Conservation (phyloP, 2,329 filamentous ascomycete genomes). For the Coniochaeta sp. region DNA sequence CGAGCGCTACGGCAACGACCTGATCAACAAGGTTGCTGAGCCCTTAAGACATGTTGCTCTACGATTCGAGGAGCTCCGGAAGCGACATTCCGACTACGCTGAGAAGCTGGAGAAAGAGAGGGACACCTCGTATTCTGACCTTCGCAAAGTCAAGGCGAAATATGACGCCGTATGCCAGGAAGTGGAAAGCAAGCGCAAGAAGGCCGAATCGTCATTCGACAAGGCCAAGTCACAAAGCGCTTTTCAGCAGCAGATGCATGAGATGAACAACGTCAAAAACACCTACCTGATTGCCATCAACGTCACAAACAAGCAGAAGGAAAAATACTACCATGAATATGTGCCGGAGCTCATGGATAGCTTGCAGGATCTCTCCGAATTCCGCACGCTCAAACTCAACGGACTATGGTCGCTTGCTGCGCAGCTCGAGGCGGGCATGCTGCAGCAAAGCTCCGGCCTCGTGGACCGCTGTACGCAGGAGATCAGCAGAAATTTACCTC, state of each 20-base stretch:
- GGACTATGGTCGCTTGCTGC: conserved; percentile 76
- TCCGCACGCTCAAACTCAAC: conserved; percentile 77
- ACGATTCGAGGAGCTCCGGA: conserved; percentile 86
- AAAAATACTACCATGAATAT: conserved; percentile 96
- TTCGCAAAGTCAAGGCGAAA: conserved; percentile 86
- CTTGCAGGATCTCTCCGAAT: conserved; percentile 88
- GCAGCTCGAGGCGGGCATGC: conserved; percentile 69
- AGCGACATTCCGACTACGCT: conserved; percentile 83
- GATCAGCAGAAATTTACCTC: conserved; percentile 79
- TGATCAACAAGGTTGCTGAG: conserved; percentile 76
- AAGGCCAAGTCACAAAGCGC: conserved; percentile 85
- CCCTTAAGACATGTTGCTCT: conserved; percentile 67
- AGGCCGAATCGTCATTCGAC: conserved; percentile 89
- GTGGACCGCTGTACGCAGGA: conserved; percentile 69
- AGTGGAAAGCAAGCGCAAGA: conserved; percentile 89
- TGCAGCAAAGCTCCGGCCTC: conserved; percentile 65
- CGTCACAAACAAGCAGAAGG: conserved; percentile 95
- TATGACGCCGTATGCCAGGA: conserved; percentile 93
- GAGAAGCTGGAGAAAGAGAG: conserved; percentile 83
- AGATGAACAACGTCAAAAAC: conserved; percentile 98
- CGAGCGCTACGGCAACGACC: conserved; percentile 72
- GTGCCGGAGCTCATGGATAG: conserved; percentile 89
- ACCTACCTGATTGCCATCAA: conserved; percentile 96
- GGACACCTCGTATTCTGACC: conserved; percentile 72
- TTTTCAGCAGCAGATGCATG: conserved; percentile 84